Evolutionary conservation across 2,329 filamentous ascomycete genomes (phyloP).

Genomic region (Trichothecium sympodiale): DNA sequence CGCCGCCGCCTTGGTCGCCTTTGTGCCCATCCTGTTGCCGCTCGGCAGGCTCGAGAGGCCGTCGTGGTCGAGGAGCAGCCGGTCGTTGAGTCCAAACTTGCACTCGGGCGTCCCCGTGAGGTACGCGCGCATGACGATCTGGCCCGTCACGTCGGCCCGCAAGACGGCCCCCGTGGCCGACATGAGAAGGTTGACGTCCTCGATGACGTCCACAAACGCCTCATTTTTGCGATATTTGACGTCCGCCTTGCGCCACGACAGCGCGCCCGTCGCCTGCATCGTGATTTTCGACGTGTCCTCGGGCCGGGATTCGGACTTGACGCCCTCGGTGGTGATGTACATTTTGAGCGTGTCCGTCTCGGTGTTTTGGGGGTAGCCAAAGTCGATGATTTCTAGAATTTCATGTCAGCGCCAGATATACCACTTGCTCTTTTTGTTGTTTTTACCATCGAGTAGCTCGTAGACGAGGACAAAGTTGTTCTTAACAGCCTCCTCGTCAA

Average conservation of each 20-base stretch:
- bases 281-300: conserved; percentile 97
- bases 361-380: conserved; percentile 97
- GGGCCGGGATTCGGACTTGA: conserved; percentile 77
- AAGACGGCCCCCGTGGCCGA: conserved; percentile 94
- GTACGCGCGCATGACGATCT: conserved; percentile 98
- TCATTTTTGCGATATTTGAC: conserved; percentile 99
- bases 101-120: conserved; percentile 93
- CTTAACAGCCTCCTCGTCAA: conserved; percentile 98
- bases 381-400: conserved; percentile 92
- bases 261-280: conserved; percentile 94
- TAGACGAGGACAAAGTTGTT: conserved; percentile 99
- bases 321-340: conserved; percentile 99
- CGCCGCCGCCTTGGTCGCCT: conserved; percentile 89
- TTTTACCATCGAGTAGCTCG: conserved; percentile 78
- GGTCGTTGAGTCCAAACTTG: conserved; percentile 97
- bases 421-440: neutral
- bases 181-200: conserved; percentile 98
- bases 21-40: conserved; percentile 69
- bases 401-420: neutral
- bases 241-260: conserved; percentile 94
- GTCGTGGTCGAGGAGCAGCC: conserved; percentile 76
- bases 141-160: conserved; percentile 89
- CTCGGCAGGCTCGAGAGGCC: conserved; percentile 54
- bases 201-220: conserved; percentile 97
- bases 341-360: conserved; percentile 98